A percentile compares a stretch with the other conserved stretches of the same genome.
These are phyloP conservation scores for Neofusicoccum cordaticola DNA, from an alignment of 2,329 filamentous ascomycete genomes.

Conservation along the genomic window DNA sequence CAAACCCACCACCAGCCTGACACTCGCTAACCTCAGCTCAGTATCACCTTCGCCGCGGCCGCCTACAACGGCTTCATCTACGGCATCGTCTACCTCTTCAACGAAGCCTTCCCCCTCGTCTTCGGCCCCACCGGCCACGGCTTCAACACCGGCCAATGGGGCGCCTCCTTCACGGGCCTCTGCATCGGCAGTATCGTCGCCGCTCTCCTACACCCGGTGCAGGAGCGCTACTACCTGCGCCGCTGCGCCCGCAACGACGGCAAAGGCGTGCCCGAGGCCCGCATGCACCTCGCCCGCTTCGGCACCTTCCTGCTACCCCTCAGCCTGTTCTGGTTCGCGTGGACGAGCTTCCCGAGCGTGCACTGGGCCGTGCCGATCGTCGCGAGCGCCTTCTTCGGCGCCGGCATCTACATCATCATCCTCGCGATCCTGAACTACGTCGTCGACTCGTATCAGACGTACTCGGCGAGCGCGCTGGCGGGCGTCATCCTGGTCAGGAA, in stretches of 20 bases:
- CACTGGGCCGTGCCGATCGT: conserved; percentile 23
- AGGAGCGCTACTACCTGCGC: conserved; percentile 24
- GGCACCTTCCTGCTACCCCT: conserved; percentile 22
- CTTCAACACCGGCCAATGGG: conserved; percentile 23
- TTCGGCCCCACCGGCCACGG: conserved; percentile 19
- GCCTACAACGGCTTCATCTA: conserved; percentile 23
- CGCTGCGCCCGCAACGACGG: conserved; percentile 22
- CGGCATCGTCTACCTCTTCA: conserved; percentile 22
- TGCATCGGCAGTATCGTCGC: conserved; percentile 24
- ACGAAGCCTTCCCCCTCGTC: conserved; percentile 22
- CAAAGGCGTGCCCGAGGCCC: conserved; percentile 27
- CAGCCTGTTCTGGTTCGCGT: conserved; percentile 30
- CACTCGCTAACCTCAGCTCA: not conserved
- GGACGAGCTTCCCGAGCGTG: conserved; percentile 16
- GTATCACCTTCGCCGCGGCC: conserved; percentile 20
- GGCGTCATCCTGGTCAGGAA: conserved; percentile 21
- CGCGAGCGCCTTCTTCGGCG: conserved; percentile 21
- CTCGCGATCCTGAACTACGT: conserved; percentile 25
- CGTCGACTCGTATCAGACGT: conserved; percentile 22
- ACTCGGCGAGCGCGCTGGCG: conserved; percentile 20
- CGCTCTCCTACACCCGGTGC: conserved; percentile 19
- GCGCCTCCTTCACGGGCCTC: conserved; percentile 25
- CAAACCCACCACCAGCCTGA: not conserved
- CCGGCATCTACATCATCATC: conserved; percentile 24
- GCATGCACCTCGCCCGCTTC: conserved; percentile 22